These are phyloP conservation scores for Euclidium syriacum DNA, from an alignment of 345 rosid genomes.

Conservation along the genomic window DNA sequence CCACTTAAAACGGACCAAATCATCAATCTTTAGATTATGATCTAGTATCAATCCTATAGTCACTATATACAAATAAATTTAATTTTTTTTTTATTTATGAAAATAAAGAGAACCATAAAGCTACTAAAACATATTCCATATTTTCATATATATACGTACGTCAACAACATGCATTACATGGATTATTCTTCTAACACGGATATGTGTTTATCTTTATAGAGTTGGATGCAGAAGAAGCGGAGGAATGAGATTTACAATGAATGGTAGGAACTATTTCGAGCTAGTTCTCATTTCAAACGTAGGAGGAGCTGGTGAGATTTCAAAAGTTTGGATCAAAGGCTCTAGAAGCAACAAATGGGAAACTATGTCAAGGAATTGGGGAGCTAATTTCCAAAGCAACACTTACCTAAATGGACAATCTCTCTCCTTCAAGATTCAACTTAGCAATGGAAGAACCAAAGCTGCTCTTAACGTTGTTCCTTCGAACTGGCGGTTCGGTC, in stretches of 20 bases:
- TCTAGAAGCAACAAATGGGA: conserved; percentile 54
- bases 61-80: no score
- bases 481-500: conserved; percentile 66
- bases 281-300: conserved; percentile 67
- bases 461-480: conserved; percentile 54
- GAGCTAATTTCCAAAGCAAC: conserved; percentile 59
- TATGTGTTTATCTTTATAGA: conserved; percentile 37
- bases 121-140: no score
- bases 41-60: no score
- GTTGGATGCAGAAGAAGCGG: conserved; percentile 64
- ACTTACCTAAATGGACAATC: conserved; percentile 62
- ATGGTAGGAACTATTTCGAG: conserved; percentile 63
- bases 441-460: conserved; percentile 42
- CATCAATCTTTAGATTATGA: no score
- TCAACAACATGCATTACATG: no score
- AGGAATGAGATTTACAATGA: conserved; percentile 68
- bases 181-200: no score
- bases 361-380: conserved; percentile 74
- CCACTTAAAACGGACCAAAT: no score
- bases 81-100: no score
- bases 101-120: no score
- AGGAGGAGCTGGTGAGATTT: conserved; percentile 60
- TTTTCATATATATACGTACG: no score
- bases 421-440: conserved; percentile 55
- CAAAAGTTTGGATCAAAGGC: conserved; percentile 56